Percentiles rank a stretch among this genome's conserved stretches.
Evolutionary conservation across 352 stramenopile genomes (phyloP).

Genomic region (Phytophthora ramorum): DNA sequence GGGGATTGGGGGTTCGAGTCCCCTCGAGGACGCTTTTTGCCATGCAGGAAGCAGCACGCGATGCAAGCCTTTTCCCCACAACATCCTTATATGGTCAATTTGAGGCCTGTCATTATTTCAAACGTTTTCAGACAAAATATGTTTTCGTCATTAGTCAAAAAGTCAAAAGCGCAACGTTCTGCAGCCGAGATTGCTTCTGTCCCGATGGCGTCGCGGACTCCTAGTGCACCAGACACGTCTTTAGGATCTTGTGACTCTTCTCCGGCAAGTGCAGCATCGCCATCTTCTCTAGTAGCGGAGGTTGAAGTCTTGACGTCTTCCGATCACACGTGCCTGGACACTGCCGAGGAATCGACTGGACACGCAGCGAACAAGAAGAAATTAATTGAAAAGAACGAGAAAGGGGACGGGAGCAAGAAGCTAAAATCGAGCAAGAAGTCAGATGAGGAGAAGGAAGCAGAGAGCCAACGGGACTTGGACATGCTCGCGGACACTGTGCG

Average conservation of each 20-base stretch:
- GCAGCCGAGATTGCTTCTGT: background rate
- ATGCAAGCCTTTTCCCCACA: background rate
- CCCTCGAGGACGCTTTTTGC: conserved; percentile 20
- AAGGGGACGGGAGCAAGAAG: background rate
- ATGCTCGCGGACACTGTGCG: conserved; percentile 71
- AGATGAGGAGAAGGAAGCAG: conserved; percentile 5
- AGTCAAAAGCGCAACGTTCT: background rate
- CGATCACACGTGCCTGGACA: background rate
- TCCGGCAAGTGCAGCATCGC: background rate
- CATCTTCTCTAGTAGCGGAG: background rate
- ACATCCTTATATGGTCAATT: conserved; percentile 10
- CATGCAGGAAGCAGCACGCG: background rate
- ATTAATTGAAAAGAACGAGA: background rate
- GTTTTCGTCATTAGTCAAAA: background rate
- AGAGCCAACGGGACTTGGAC: conserved; percentile 43
- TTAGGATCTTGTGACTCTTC: background rate
- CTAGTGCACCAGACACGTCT: background rate
- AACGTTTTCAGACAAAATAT: background rate
- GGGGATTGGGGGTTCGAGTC: conserved; percentile 24
- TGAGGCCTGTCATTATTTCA: background rate
- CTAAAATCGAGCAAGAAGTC: background rate
- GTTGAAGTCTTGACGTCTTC: conserved; percentile 1
- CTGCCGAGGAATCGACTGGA: background rate
- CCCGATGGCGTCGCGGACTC: conserved; percentile 3
- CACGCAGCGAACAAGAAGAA: background rate